Evolutionary conservation across 169 alveolate species (phyloP).

Genomic region (Nephromyces sp.): DNA sequence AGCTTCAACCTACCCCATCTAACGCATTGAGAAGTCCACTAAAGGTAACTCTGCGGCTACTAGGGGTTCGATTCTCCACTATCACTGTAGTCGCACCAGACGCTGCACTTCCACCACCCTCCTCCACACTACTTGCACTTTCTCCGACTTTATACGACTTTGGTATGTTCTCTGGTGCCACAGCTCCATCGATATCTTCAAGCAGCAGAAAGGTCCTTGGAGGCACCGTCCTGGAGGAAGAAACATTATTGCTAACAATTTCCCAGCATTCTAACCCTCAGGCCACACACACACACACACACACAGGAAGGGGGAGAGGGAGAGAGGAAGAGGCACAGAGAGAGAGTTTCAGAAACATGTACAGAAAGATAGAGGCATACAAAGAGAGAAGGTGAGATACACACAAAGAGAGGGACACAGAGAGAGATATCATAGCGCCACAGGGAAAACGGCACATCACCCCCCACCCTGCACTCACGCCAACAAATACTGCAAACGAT

Average conservation of each 20-base stretch:
- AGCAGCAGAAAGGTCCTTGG: constrained; percentile 31
- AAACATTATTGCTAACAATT: no score
- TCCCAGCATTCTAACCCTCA: no score
- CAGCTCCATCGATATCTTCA: constrained; percentile 38
- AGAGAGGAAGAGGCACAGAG: not conserved
- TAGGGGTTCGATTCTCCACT: constrained; percentile 3
- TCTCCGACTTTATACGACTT: not conserved
- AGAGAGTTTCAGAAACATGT: not conserved
- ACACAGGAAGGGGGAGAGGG: not conserved
- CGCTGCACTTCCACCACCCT: not conserved
- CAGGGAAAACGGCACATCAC: not conserved
- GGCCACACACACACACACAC: not conserved
- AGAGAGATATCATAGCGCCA: not conserved
- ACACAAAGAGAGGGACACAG: not conserved
- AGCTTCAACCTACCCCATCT: constrained; percentile 49
- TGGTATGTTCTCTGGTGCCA: not conserved
- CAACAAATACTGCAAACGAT: constrained; percentile 53
- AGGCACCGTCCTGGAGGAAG: constrained; percentile 25
- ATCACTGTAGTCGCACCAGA: not conserved
- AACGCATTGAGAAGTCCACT: constrained; percentile 71
- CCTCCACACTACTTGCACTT: not conserved
- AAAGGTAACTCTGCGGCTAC: constrained; percentile 54
- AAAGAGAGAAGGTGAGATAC: not conserved
- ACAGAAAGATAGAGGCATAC: not conserved
- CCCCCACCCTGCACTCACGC: constrained; percentile 51